A percentile compares a stretch with the other conserved stretches of the same genome.
These are phyloP conservation scores for Amphicarpaea edgeworthii DNA, from an alignment of 306 rosid species.

Conservation along the genomic window DNA sequence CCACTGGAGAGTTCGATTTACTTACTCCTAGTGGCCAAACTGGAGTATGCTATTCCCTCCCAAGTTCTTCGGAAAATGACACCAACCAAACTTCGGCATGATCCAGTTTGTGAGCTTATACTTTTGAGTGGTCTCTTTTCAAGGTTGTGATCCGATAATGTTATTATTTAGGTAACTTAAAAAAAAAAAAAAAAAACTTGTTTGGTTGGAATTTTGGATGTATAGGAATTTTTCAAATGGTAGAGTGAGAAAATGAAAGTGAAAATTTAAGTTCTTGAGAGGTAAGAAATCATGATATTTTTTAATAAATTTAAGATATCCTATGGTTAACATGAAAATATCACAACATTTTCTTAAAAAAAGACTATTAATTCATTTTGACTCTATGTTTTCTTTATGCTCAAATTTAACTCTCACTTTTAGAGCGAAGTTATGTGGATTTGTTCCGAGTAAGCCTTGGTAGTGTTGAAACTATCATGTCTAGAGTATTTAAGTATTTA, in stretches of 20 bases:
- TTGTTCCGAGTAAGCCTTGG: too few species aligned
- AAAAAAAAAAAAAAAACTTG: neutral
- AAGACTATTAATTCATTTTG: too few species aligned
- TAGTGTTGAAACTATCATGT: too few species aligned
- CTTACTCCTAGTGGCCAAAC: slow-evolving; percentile 48
- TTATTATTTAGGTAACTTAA: neutral
- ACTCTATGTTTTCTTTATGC: too few species aligned
- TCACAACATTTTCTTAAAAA: neutral
- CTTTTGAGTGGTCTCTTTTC: slow-evolving; percentile 4
- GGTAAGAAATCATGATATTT: neutral
- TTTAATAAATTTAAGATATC: neutral
- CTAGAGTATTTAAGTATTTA: too few species aligned
- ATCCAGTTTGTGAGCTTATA: slow-evolving; percentile 6
- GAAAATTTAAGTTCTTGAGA: neutral
- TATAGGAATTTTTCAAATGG: neutral
- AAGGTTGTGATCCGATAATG: neutral
- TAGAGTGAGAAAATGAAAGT: neutral
- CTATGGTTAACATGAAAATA: neutral
- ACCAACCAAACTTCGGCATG: slow-evolving; percentile 4
- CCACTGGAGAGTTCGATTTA: slow-evolving; percentile 63
- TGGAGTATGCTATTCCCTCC: slow-evolving; percentile 50
- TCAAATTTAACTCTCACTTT: too few species aligned
- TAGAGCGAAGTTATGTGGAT: too few species aligned
- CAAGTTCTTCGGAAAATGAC: neutral
- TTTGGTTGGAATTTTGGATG: neutral